Percentiles rank a stretch among this genome's conserved stretches.
These are phyloP conservation scores for Candida nanaspora DNA, from an alignment of 805 yeast species.

Conservation along the genomic window DNA sequence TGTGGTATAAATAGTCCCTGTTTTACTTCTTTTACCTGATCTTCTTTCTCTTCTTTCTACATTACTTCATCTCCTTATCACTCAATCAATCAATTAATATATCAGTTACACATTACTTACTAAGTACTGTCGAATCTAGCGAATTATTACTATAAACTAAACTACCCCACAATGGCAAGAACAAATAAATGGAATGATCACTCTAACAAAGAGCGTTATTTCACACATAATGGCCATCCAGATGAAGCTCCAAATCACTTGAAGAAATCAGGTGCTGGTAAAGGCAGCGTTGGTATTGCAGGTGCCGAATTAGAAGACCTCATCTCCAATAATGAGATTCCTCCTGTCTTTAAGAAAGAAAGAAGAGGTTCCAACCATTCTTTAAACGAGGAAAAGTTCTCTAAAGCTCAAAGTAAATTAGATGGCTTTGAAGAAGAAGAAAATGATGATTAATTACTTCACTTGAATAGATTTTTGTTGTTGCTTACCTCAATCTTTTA, in stretches of 20 bases:
- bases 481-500: too few species aligned
- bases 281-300: conserved; percentile 78
- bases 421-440: background rate
- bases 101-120: too few species aligned
- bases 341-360: conserved; percentile 35
- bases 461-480: background rate
- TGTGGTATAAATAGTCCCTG: background rate
- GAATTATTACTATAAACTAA: too few species aligned
- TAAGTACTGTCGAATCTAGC: too few species aligned
- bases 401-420: conserved; percentile 12
- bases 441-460: background rate
- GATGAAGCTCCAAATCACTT: conserved; percentile 68
- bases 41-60: background rate
- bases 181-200: conserved; percentile 65
- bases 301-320: conserved; percentile 72
- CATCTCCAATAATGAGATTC: conserved; percentile 50
- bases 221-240: conserved; percentile 66
- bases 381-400: conserved; percentile 33
- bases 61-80: background rate
- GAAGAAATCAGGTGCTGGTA: conserved; percentile 82
- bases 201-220: conserved; percentile 50
- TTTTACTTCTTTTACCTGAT: background rate
- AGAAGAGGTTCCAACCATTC: conserved; percentile 47
- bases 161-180: conserved; percentile 55
- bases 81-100: too few species aligned